These are phyloP conservation scores for Kazachstania psychrophila DNA, from an alignment of 805 yeast species.

Conservation along the genomic window DNA sequence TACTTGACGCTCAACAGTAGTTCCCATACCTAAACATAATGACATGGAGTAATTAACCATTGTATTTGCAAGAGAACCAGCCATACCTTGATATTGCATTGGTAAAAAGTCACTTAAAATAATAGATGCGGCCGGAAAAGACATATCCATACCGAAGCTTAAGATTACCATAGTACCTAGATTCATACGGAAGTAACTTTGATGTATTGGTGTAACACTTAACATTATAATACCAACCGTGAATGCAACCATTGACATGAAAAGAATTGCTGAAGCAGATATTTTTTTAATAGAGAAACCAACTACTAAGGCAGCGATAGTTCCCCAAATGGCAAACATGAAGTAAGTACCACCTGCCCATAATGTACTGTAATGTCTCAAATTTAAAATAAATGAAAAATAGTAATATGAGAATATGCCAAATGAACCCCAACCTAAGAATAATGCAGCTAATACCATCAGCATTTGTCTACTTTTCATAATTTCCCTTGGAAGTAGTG, in stretches of 20 bases:
- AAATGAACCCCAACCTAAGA: conserved; percentile 70
- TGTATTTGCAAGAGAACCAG: conserved; percentile 64
- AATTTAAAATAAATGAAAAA: conserved; percentile 41
- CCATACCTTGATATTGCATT: conserved; percentile 61
- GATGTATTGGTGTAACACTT: conserved; percentile 48
- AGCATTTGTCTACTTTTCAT: conserved; percentile 36
- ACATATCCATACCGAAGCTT: conserved; percentile 69
- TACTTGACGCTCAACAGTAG: conserved; percentile 48
- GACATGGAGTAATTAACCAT: conserved; percentile 66
- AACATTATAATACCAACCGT: conserved; percentile 44
- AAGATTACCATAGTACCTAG: conserved; percentile 48
- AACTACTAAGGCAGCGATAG: conserved; percentile 44
- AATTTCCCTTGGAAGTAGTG: conserved; percentile 45
- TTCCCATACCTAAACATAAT: conserved; percentile 59
- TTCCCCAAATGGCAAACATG: conserved; percentile 45
- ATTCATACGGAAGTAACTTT: conserved; percentile 49
- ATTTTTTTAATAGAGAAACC: conserved; percentile 39
- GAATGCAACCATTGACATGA: conserved; percentile 46
- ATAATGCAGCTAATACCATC: conserved; percentile 41
- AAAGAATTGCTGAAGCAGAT: conserved; percentile 43
- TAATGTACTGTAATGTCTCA: conserved; percentile 42
- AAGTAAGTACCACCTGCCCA: conserved; percentile 38
- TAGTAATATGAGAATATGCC: conserved; percentile 66
- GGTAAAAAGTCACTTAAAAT: conserved; percentile 54
- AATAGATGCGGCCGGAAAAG: conserved; percentile 67